These are phyloP conservation scores for Gigaspora rosea DNA, from an alignment of 192 early-diverging fungal species.

Conservation along the genomic window DNA sequence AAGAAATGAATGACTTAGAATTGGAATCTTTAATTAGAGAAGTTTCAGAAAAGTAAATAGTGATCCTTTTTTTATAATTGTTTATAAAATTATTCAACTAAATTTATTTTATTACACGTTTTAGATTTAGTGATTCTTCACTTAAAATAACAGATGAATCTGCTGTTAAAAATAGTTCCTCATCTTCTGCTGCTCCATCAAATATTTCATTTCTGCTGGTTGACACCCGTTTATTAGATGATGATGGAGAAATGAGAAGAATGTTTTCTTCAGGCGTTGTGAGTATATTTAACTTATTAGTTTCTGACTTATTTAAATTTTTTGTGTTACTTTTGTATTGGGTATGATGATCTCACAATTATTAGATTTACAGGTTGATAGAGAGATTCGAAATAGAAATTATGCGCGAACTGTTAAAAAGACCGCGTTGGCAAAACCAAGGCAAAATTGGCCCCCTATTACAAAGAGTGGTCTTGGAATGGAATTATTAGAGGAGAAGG, in stretches of 20 bases:
- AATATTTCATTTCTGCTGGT: constrained; percentile 47
- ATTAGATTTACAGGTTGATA: constrained; percentile 32
- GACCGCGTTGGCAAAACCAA: constrained; percentile 65
- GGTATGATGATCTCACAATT: background rate
- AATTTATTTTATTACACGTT: background rate
- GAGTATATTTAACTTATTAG: constrained; percentile 33
- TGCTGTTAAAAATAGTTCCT: constrained; percentile 1
- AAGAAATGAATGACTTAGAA: constrained; percentile 63
- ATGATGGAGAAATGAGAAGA: constrained; percentile 85
- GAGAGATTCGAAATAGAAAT: constrained; percentile 50
- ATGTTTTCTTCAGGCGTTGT: constrained; percentile 90
- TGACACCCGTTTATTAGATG: constrained; percentile 73
- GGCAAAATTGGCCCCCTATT: constrained; percentile 70
- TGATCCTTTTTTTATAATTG: background rate
- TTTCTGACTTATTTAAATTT: background rate
- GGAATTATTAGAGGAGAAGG: constrained; percentile 45
- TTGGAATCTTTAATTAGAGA: constrained; percentile 65
- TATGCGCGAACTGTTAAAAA: constrained; percentile 58
- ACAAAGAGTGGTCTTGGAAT: constrained; percentile 52
- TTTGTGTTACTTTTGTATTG: background rate
- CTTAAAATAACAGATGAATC: background rate
- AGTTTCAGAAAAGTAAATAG: constrained; percentile 58
- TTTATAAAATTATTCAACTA: background rate
- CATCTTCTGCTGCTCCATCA: constrained; percentile 13
- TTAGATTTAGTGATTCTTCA: constrained; percentile 22